Base-by-base conservation (phyloP, 306 rosid genomes). In the Quercus wislizeni region DNA sequence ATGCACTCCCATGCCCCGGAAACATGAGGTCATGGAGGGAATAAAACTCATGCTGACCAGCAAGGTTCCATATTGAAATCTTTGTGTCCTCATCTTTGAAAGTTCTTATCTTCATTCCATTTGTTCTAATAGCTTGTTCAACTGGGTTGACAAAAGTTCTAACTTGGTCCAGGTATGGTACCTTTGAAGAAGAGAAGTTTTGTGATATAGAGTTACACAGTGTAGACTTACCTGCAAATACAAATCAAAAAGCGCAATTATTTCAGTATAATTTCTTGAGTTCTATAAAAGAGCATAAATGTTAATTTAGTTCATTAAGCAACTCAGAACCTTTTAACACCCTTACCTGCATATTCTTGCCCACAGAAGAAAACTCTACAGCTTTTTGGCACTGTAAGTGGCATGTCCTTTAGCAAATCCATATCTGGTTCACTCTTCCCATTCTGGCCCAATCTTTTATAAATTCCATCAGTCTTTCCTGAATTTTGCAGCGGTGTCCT, bases 1-100 rank as follows among this genome's bases (percentile, higher is more conserved):
- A 93, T 14, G 98, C 98, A 77, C 94, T 95, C 6, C 99, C 97
- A 62, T 91, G 92, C 27, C 99, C 99, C 0, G 94, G 99, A 78
- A 93, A 96, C 98, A 96, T 91, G 84, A 93, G 97, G 84, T 95
- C 98, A 68, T 93, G 99, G 77, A 93, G 97, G 69, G 97, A 88
- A 84, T 84, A 88, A 81, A 93, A 88, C 82, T 91, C 97, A 74
- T 93, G 99, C 74, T 93, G 98, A 65, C 98, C 98, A 30, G 96
- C 96, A 79, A 95, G 92, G 71, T 93, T 95, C 99, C 99, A 96
- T 71, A 93, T 73, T 55, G 96, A 96, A 77, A 91, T 90, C 82
- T 87, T 91, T 65, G 91, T 88, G 76, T 85, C 93, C 38, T 91
- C 98, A 63, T 96, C 96, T 83, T 84, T 90, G 87, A 93, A 88